These are phyloP conservation scores for Ophiosphaerella korrae DNA, from an alignment of 2,329 filamentous ascomycete genomes.

Conservation along the genomic window DNA sequence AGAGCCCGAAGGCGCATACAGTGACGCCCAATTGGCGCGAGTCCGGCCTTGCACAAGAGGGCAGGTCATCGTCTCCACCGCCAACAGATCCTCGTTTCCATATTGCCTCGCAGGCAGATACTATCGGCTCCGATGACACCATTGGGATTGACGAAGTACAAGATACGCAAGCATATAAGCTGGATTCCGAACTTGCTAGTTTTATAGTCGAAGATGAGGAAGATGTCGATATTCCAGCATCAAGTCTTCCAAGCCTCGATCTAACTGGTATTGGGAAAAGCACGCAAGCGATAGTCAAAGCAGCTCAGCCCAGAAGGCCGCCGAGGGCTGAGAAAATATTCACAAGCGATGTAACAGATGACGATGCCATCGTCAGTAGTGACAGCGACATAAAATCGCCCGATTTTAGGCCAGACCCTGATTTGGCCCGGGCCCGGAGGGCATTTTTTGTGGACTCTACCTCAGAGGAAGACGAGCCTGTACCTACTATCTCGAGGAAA, in stretches of 20 bases:
- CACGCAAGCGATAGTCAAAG: constrained; percentile 41
- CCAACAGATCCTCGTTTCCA: constrained; percentile 47
- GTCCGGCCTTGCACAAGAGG: constrained; percentile 40
- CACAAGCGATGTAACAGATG: constrained; percentile 41
- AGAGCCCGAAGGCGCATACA: constrained; percentile 17
- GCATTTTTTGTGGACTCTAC: constrained; percentile 29
- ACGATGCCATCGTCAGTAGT: constrained; percentile 42
- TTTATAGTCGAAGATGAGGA: constrained; percentile 54
- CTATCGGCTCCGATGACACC: constrained; percentile 53
- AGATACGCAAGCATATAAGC: constrained; percentile 48
- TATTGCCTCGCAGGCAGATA: constrained; percentile 45
- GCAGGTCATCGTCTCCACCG: constrained; percentile 43
- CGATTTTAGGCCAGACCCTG: constrained; percentile 8
- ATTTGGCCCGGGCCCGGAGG: no score
- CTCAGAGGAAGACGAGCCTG: constrained; percentile 27
- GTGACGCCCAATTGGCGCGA: constrained; percentile 32
- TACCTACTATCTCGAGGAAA: constrained; percentile 27
- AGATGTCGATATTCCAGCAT: constrained; percentile 35
- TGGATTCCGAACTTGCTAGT: constrained; percentile 53
- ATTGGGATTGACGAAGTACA: constrained; percentile 44
- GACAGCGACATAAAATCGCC: constrained; percentile 39
- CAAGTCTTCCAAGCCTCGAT: constrained; percentile 38
- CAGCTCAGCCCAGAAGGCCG: constrained; percentile 23
- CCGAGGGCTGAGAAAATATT: constrained; percentile 39
- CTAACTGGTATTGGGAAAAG: constrained; percentile 36